Evolutionary conservation across 306 rosid genomes (phyloP), one percentile per base, ranked within the genome.

Genomic region (Adenanthera pavonina): DNA sequence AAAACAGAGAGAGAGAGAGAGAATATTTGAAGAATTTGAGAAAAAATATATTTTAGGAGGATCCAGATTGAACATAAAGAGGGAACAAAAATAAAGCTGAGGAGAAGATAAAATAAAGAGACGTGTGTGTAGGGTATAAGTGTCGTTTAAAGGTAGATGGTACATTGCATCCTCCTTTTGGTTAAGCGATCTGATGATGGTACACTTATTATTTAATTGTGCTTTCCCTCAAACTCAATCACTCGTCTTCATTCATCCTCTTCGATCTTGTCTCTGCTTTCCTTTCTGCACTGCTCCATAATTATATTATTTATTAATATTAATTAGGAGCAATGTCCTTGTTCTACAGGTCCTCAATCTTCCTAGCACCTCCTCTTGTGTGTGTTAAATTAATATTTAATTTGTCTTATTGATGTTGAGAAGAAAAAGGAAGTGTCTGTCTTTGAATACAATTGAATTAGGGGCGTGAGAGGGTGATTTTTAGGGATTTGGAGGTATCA

Each of bases 141-240:
- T 74, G 47, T 54, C 43, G 78, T 74, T 71, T 74, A n/a, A 74
- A 74, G 66, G 66, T 36, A 17, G 66, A 74, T 35, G 78, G 25
- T 54, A 53, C 78, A 17, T 53, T 53, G 33, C 36, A 74, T 46
- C 66, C 13, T 9, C 78, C 51, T 36, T 25, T 73, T 35, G 7
- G 67, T 30, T 30, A 49, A 2, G 41, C 49, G 34, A 71, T 6
- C 7, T 71, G 68, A 61, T 65, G 12, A 38, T 43, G 1, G 1
- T 43, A 43, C 6, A 0, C 43, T 40, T 14, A 35, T 20, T 25
- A 10, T 6, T 67, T 68, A 2, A 67, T 67, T 44, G 19, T 38
- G 10, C 25, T 67, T 3, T 12, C 47, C 72, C 30, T 25, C 30
- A 25, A 25, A 25, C 1, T 25, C 30, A 25, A 1, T 25, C 30